Percentiles rank a stretch among this genome's conserved stretches.
These are phyloP conservation scores for Aspergillus novofumigatus DNA, from an alignment of 2,329 filamentous ascomycete genomes.

Conservation along the genomic window DNA sequence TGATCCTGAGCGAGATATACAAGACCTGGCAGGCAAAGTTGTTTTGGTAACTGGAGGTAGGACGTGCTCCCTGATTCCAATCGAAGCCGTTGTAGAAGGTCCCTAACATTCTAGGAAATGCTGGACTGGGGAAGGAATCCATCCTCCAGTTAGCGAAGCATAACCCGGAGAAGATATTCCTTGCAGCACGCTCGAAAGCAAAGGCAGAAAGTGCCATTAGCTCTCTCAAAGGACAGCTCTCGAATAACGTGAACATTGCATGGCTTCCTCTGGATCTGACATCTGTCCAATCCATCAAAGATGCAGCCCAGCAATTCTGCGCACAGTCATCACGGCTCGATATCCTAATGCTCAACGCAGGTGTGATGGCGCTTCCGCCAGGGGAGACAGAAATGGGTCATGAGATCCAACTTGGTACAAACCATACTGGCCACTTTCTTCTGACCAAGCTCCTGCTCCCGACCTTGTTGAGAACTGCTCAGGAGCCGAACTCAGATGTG, in stretches of 20 bases:
- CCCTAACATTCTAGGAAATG: conserved; percentile 32
- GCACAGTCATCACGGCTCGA: conserved; percentile 20
- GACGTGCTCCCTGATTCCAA: too few species aligned
- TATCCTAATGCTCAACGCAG: conserved; percentile 40
- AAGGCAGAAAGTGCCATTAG: conserved; percentile 10
- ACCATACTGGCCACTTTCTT: conserved; percentile 37
- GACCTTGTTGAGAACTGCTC: conserved; percentile 21
- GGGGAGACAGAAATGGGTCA: conserved; percentile 33
- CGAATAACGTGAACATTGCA: conserved; percentile 15
- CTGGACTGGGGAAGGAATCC: conserved; percentile 46
- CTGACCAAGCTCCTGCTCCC: conserved; percentile 34
- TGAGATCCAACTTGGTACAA: conserved; percentile 38
- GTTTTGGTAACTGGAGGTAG: too few species aligned
- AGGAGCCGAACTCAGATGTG: conserved; percentile 21
- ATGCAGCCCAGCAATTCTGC: too few species aligned
- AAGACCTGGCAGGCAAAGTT: conserved; percentile 20
- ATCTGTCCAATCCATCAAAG: conserved; percentile 27
- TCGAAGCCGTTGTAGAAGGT: conserved; percentile 19
- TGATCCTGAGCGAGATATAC: conserved; percentile 30
- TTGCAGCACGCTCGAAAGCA: conserved; percentile 31
- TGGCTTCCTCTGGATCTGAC: conserved; percentile 39
- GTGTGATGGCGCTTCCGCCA: conserved; percentile 38
- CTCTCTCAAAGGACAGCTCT: conserved; percentile 11
- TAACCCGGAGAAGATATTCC: conserved; percentile 35
- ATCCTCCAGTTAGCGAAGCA: conserved; percentile 41